These are phyloP conservation scores for Chlorella ohadii DNA, from an alignment of 139 green algal genomes.

Conservation along the genomic window DNA sequence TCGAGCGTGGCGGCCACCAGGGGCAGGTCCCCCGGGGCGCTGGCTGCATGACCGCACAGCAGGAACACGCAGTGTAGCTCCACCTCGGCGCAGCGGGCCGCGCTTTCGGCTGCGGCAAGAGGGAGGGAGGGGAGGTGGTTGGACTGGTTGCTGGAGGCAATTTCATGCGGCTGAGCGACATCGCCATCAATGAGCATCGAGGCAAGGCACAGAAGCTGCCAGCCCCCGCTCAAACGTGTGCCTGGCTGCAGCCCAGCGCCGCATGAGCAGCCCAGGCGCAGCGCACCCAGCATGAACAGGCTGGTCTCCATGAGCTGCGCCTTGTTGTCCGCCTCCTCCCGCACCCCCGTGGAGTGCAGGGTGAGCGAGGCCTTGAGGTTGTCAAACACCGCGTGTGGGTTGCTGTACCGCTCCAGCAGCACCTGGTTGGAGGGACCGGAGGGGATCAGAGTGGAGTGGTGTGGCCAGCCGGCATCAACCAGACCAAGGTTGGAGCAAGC, in stretches of 20 bases:
- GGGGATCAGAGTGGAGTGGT: too few species aligned
- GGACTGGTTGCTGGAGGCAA: too few species aligned
- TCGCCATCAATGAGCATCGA: too few species aligned
- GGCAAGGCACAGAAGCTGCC: too few species aligned
- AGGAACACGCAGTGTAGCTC: constrained; percentile 48
- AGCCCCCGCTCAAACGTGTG: too few species aligned
- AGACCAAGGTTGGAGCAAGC: too few species aligned
- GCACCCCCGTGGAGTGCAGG: constrained; percentile 14
- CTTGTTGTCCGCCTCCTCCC: constrained; percentile 1
- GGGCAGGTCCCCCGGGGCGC: neutral
- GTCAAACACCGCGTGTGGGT: constrained; percentile 26
- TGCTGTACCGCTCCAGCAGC: neutral
- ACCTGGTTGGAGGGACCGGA: neutral
- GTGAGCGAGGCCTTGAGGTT: constrained; percentile 23
- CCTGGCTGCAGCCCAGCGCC: neutral
- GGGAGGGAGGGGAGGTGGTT: neutral
- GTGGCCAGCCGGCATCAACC: too few species aligned
- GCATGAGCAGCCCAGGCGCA: neutral
- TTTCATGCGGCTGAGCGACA: too few species aligned
- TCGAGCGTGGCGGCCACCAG: constrained; percentile 41
- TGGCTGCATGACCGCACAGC: constrained; percentile 43
- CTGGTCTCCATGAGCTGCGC: constrained; percentile 50
- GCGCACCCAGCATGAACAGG: constrained; percentile 49
- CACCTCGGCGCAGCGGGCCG: constrained; percentile 24
- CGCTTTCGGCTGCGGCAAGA: constrained; percentile 29